A percentile compares a stretch with the other conserved stretches of the same genome.
These are phyloP conservation scores for Hypsizygus marmoreus DNA, from an alignment of 768 basidiomycete species.

Conservation along the genomic window DNA sequence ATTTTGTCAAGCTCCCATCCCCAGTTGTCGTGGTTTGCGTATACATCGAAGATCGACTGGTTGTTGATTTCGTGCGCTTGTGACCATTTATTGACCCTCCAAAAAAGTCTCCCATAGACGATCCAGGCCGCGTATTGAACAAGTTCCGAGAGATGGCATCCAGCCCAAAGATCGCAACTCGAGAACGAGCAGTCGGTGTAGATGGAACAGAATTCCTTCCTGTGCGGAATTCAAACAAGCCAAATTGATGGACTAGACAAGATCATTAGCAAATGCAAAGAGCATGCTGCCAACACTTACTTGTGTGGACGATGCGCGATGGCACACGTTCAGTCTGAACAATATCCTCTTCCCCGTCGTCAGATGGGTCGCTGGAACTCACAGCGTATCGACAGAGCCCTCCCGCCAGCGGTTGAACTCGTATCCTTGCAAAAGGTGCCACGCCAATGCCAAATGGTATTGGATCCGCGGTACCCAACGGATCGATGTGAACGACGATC, in stretches of 20 bases:
- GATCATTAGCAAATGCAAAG: slow-evolving; percentile 5
- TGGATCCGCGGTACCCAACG: slow-evolving; percentile 70
- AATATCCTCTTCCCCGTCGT: slow-evolving; percentile 81
- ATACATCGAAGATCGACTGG: slow-evolving; percentile 72
- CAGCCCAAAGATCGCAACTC: slow-evolving; percentile 85
- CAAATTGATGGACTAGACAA: slow-evolving; percentile 77
- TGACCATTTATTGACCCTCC: slow-evolving; percentile 70
- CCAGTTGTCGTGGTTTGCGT: slow-evolving; percentile 70
- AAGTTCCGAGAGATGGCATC: slow-evolving; percentile 90
- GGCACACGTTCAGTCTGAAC: slow-evolving; percentile 77
- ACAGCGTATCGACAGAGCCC: slow-evolving; percentile 81
- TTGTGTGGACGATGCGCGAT: slow-evolving; percentile 76
- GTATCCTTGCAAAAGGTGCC: slow-evolving; percentile 78
- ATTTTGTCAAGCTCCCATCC: slow-evolving; percentile 69
- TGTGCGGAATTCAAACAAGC: slow-evolving; percentile 86
- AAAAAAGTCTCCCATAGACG: slow-evolving; percentile 74
- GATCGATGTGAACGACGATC: slow-evolving; percentile 85
- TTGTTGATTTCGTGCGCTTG: slow-evolving; percentile 67
- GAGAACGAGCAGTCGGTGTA: slow-evolving; percentile 80
- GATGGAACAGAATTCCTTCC: slow-evolving; percentile 73
- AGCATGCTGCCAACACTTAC: slow-evolving; percentile 44
- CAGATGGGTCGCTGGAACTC: slow-evolving; percentile 69
- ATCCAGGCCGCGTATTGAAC: slow-evolving; percentile 71
- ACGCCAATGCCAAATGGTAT: slow-evolving; percentile 72
- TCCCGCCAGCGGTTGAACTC: slow-evolving; percentile 82